Base-by-base conservation (phyloP, 2,329 filamentous ascomycete species). In the Elsinoe ampelina region DNA sequence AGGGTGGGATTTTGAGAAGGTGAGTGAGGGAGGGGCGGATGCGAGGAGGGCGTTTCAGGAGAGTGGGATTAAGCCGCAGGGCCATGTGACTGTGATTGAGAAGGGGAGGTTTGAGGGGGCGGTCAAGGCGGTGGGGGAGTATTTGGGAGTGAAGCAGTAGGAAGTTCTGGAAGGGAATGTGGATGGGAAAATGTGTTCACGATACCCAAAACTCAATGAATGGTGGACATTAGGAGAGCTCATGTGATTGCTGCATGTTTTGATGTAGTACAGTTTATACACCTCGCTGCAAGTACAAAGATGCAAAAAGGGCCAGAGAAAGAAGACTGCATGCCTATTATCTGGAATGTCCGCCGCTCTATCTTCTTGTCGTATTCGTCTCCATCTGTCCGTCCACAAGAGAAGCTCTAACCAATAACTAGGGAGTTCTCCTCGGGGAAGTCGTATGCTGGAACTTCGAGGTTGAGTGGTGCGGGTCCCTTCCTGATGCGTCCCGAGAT, bases 401-500 rank as follows among this genome's bases (percentile, higher is more conserved):
- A 30, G 45, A 4, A 7, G 26, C 34, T 48, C 81, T 92, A 98
- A 86, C 93, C 93, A 76, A 98, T 95, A 66, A 97, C 75, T 65
- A 98, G 80, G 76, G 84, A 85, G 71, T 82, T 84, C 11, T 96
- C 93, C 72, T 92, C 87, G 62, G 89, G 84, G 83, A 98, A 97
- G 68, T 88, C 89, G 80, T 96, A 95, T 69, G 76, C 73, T 64
- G 92, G 93, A 65, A 97, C 84, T 80, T 97, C 93, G 71, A 98
- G 84, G 82, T 98, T 98, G 70, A 98, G 83, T 64, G 93, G 93
- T 61, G 93, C 93, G 62, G 93, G 93, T 64, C 93, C 93, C 83
- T 89, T 96, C 80, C 93, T 86, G 82, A 95, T 89, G 77, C 93
- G 90, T 74, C 93, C 93, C 63, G 91, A 97, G 75, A 98, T 97